Base-by-base conservation (phyloP, 192 early-diverging fungal genomes). In the Helicostylum pulchrum region DNA sequence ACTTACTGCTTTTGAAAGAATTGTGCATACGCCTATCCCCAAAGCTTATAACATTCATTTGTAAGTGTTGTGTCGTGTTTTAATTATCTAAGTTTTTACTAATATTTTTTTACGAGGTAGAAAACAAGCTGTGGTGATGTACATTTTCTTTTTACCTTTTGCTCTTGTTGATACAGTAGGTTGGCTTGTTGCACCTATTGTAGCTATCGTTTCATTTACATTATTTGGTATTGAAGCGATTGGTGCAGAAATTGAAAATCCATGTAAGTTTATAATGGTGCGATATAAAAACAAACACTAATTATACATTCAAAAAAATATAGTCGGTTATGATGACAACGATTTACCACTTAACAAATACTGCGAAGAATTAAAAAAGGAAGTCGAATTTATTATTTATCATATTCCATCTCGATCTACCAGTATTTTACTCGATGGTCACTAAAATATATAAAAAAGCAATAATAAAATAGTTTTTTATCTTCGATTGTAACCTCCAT, bases 161-260 rank as follows among this genome's bases (percentile, higher is more conserved):
- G 84, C 87, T 48, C 54, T 88, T 3, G 67, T 85, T 0, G 64
- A 61, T 8, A 53, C 63, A 10, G 45, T 89, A 14, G 74, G 68
- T 9, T 77, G 70, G 70, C n/a, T 77, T 12, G 58, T 84, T 32
- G 83, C 91, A 46, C 83, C 88, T 11, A 66, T 86, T 14, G 72
- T 85, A 43, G 66, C 80, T 36, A 61, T 94, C 2, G 80, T 85
- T 30, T 68, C 83, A 6, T 91, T 91, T 69, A 83, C 77, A 8
- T 73, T 91, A 53, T 83, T 93, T 57, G 92, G 92, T 61, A 86
- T 92, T 68, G 82, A 87, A 61, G 78, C 76, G 42, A 93, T 93
- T 67, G 90, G 88, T 49, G 72, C 77, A 9, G 87, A 93, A 77
- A 91, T 94, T 56, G 91, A 94, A 69, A 92, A 94, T 73, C 92